Evolutionary conservation across 176 grass and related monocot species (phyloP).

Genomic region (Ensete ventricosum): DNA sequence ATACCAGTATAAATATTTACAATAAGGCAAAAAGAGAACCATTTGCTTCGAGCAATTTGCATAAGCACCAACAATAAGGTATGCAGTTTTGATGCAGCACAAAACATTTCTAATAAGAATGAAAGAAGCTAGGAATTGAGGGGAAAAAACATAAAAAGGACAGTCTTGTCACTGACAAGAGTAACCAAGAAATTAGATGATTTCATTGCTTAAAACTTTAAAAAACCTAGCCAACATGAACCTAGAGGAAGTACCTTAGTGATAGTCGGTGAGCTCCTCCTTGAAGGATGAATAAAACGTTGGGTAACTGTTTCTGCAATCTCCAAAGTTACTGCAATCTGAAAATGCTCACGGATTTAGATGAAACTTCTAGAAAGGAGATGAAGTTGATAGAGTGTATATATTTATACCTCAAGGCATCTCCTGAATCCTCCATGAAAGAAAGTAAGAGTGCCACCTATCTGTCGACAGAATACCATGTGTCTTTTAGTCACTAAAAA

Average conservation of each 20-base stretch:
- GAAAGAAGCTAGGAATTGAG: background rate
- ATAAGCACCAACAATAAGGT: too few relatives aligned
- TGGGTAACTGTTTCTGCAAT: slow-evolving; percentile 85
- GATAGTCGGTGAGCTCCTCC: slow-evolving; percentile 76
- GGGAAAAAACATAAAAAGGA: background rate
- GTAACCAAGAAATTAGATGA: background rate
- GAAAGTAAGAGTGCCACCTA: slow-evolving; percentile 80
- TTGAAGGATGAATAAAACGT: slow-evolving; percentile 80
- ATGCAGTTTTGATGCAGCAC: background rate
- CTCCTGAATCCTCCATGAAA: slow-evolving; percentile 58
- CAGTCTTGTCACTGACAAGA: background rate
- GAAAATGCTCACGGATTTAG: background rate
- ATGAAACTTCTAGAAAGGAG: slow-evolving; percentile 11
- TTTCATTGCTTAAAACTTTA: background rate
- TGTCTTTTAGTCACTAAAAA: slow-evolving; percentile 5
- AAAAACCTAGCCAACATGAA: background rate
- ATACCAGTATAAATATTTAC: too few relatives aligned
- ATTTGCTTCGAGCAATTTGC: too few relatives aligned
- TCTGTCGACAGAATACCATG: slow-evolving; percentile 40
- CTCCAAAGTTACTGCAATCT: slow-evolving; percentile 90
- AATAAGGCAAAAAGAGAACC: too few relatives aligned
- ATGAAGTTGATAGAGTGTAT: slow-evolving; percentile 3
- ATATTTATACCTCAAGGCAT: slow-evolving; percentile 76
- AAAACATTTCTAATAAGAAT: slow-evolving; percentile 3
- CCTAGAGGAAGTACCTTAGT: slow-evolving; percentile 55